Percentiles rank a stretch among this genome's conserved stretches.
phyloP scores from a whole-genome alignment of 2,329 filamentous ascomycete species.

The Phialophora expanda region DNA sequence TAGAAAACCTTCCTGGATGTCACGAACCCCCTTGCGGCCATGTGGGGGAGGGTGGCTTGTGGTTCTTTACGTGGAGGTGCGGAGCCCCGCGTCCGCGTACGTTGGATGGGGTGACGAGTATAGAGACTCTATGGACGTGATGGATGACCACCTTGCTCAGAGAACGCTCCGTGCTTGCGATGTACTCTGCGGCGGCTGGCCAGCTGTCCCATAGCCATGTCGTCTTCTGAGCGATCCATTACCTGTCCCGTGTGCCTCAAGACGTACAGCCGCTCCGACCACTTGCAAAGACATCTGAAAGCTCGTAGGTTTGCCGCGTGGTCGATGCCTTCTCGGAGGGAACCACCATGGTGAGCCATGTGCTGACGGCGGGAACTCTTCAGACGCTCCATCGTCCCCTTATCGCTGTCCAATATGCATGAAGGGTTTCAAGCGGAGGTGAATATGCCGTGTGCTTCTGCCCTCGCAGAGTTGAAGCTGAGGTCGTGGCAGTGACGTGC shows the following conservation, averaged over 20 bases:
- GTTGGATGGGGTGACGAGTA: neutral
- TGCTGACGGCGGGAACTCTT: neutral
- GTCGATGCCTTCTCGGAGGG: neutral
- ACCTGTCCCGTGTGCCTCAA: slow-evolving; percentile 9
- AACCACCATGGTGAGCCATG: neutral
- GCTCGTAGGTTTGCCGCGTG: slow-evolving; percentile 9
- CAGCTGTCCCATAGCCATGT: neutral
- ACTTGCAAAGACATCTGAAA: slow-evolving; percentile 16
- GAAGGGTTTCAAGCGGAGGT: slow-evolving; percentile 17
- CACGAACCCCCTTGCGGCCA: neutral
- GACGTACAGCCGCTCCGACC: slow-evolving; percentile 18
- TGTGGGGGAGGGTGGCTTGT: slow-evolving; percentile 12
- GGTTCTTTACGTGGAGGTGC: neutral
- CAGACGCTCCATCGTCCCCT: slow-evolving; percentile 9
- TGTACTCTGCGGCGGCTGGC: neutral
- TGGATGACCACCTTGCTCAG: neutral
- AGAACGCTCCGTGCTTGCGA: neutral
- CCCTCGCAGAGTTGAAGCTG: neutral
- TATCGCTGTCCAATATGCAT: slow-evolving; percentile 11
- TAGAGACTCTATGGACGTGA: neutral
- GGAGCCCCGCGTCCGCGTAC: neutral
- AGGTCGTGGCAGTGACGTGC: slow-evolving; percentile 5
- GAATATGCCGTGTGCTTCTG: neutral
- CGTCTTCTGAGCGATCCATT: neutral
- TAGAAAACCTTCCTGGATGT: neutral